These are phyloP conservation scores for Fusarium subtropicale DNA, from an alignment of 2,329 filamentous ascomycete species.

Conservation along the genomic window DNA sequence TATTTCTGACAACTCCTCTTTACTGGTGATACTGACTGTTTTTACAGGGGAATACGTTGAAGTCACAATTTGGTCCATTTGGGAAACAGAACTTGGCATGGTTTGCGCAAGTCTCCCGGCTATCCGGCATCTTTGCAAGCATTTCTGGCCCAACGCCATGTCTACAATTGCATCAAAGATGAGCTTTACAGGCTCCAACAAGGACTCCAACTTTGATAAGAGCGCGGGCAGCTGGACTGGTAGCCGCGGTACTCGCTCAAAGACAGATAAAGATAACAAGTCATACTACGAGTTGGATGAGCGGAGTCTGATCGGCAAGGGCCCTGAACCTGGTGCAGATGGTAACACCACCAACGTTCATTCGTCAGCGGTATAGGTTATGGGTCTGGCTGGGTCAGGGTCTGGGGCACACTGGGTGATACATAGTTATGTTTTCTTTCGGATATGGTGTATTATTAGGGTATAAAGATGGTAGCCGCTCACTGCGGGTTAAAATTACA, in stretches of 20 bases:
- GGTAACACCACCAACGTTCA: slow-evolving; percentile 7
- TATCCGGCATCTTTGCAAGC: slow-evolving; percentile 39
- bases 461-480: not conserved
- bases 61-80: slow-evolving; percentile 41
- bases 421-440: not conserved
- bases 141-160: slow-evolving; percentile 39
- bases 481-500: not conserved
- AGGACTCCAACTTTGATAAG: slow-evolving; percentile 19
- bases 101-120: slow-evolving; percentile 38
- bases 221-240: slow-evolving; percentile 30
- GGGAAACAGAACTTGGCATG: slow-evolving; percentile 42
- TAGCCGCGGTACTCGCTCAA: slow-evolving; percentile 30
- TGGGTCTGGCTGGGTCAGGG: not conserved
- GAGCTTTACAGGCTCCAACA: slow-evolving; percentile 19
- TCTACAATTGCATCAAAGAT: slow-evolving; percentile 36
- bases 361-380: not conserved
- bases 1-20: too few species aligned
- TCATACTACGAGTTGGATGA: slow-evolving; percentile 36
- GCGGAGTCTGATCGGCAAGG: slow-evolving; percentile 33
- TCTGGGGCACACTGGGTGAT: not conserved
- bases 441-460: not conserved
- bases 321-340: not conserved
- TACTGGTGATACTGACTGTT: not conserved
- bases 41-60: slow-evolving; percentile 29
- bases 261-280: slow-evolving; percentile 37